These are phyloP conservation scores for Trametes villosa DNA, from an alignment of 768 basidiomycete genomes.

Conservation along the genomic window DNA sequence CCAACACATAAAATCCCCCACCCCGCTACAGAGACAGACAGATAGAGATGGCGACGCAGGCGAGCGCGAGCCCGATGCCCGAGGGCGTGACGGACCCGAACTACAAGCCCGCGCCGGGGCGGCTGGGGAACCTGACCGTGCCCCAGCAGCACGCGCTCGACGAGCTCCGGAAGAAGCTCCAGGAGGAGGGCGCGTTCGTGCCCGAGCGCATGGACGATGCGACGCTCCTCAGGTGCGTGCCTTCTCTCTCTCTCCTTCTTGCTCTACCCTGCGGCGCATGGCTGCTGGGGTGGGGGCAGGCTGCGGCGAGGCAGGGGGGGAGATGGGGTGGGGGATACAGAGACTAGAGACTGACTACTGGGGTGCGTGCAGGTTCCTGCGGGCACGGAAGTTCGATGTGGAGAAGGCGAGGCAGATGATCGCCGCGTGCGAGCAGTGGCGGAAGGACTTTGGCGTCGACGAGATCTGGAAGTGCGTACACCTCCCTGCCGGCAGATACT, in stretches of 20 bases:
- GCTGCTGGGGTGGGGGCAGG: slow-evolving; percentile 34
- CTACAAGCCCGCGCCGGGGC: slow-evolving; percentile 71
- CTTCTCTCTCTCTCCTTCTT: background rate
- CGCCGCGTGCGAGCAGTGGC: slow-evolving; percentile 82
- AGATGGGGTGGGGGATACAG: slow-evolving; percentile 73
- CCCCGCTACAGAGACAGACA: background rate
- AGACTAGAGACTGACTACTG: background rate
- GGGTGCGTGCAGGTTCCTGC: slow-evolving; percentile 63
- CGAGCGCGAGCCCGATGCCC: slow-evolving; percentile 60
- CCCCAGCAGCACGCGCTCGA: slow-evolving; percentile 68
- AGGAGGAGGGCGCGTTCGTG: slow-evolving; percentile 62
- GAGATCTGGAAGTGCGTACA: slow-evolving; percentile 64
- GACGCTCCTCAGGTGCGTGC: slow-evolving; percentile 61
- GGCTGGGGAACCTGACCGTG: slow-evolving; percentile 76
- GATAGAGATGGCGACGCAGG: slow-evolving; percentile 30
- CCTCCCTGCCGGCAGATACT: background rate
- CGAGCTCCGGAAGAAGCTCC: slow-evolving; percentile 66
- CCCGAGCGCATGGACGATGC: slow-evolving; percentile 73
- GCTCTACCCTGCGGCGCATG: background rate
- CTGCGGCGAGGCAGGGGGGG: slow-evolving; percentile 95
- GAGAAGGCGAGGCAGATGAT: slow-evolving; percentile 84
- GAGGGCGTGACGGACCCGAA: slow-evolving; percentile 63
- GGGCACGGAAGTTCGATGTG: slow-evolving; percentile 93
- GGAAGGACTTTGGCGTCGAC: slow-evolving; percentile 82
- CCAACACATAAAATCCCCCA: background rate